Evolutionary conservation across 176 grass and related monocot species (phyloP).

Genomic region (Eleusine indica): DNA sequence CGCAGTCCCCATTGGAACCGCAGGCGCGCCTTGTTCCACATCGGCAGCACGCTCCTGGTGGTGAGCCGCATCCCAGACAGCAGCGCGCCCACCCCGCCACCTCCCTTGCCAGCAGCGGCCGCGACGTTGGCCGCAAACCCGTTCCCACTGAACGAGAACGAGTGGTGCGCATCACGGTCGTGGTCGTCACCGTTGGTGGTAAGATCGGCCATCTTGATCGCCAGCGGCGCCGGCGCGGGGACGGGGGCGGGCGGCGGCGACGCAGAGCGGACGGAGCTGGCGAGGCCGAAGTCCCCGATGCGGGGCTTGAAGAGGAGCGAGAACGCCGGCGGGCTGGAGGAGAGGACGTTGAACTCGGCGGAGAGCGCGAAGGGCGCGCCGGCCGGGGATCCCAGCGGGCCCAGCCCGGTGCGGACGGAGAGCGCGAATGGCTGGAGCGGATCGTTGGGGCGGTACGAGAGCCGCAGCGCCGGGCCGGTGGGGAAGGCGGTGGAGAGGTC

Average conservation of each 20-base stretch:
- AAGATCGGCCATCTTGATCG: slow-evolving; percentile 52
- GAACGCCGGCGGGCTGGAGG: slow-evolving; percentile 57
- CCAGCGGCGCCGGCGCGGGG: slow-evolving; percentile 17
- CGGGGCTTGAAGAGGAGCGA: slow-evolving; percentile 80
- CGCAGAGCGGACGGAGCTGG: slow-evolving; percentile 62
- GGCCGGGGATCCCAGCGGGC: slow-evolving; percentile 59
- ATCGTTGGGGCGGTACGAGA: slow-evolving; percentile 87
- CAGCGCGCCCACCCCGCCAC: slow-evolving; percentile 43
- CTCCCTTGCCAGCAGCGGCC: slow-evolving; percentile 36
- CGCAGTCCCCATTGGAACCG: slow-evolving; percentile 80
- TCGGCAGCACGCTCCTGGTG: slow-evolving; percentile 62
- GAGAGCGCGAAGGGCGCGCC: slow-evolving; percentile 63
- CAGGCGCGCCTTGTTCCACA: slow-evolving; percentile 66
- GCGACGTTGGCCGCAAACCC: slow-evolving; percentile 58
- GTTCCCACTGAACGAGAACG: slow-evolving; percentile 39
- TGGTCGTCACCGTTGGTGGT: slow-evolving; percentile 37
- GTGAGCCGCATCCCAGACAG: slow-evolving; percentile 68
- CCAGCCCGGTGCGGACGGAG: slow-evolving; percentile 75
- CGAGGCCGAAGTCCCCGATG: slow-evolving; percentile 76
- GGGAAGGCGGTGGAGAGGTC: slow-evolving; percentile 79
- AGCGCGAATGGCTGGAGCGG: slow-evolving; percentile 66
- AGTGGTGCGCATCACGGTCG: slow-evolving; percentile 29
- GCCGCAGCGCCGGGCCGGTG: slow-evolving; percentile 62
- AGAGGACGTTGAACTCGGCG: slow-evolving; percentile 78
- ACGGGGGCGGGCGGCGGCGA: slow-evolving; percentile 16